These are phyloP conservation scores for Boletellus sp. DNA, from an alignment of 768 basidiomycete genomes.

Conservation along the genomic window DNA sequence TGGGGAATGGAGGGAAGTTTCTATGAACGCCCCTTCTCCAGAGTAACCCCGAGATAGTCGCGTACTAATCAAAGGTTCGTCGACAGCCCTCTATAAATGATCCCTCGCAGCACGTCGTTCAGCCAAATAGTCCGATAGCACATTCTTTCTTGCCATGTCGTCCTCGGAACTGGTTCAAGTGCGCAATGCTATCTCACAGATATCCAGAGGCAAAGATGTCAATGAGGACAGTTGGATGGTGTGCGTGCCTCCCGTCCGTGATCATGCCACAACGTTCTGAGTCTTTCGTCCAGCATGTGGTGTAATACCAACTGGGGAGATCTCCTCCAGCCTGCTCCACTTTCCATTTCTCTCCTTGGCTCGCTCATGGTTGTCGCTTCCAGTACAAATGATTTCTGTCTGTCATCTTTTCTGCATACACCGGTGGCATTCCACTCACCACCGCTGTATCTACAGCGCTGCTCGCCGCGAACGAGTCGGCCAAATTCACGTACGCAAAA, in stretches of 20 bases:
- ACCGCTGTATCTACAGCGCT: background rate
- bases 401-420: background rate
- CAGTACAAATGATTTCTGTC: constrained; percentile 15
- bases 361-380: constrained; percentile 17
- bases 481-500: constrained; percentile 13
- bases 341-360: constrained; percentile 16
- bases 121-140: background rate
- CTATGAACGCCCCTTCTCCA: background rate
- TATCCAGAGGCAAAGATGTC: constrained; percentile 19
- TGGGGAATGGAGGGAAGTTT: constrained; percentile 2
- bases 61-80: background rate
- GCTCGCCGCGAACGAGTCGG: constrained; percentile 6
- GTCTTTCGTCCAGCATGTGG: constrained; percentile 11
- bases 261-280: background rate
- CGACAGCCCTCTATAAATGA: background rate
- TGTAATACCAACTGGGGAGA: constrained; percentile 21
- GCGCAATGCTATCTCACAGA: constrained; percentile 16
- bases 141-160: constrained; percentile 4
- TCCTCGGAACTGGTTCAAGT: constrained; percentile 11
- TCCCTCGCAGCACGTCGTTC: background rate
- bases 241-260: constrained; percentile 3
- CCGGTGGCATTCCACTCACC: background rate
- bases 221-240: constrained; percentile 22
- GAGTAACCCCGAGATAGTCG: background rate
- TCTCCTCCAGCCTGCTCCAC: constrained; percentile 17